These are phyloP conservation scores for Holtermanniella nyarrowii DNA, from an alignment of 768 basidiomycete genomes.

Conservation along the genomic window DNA sequence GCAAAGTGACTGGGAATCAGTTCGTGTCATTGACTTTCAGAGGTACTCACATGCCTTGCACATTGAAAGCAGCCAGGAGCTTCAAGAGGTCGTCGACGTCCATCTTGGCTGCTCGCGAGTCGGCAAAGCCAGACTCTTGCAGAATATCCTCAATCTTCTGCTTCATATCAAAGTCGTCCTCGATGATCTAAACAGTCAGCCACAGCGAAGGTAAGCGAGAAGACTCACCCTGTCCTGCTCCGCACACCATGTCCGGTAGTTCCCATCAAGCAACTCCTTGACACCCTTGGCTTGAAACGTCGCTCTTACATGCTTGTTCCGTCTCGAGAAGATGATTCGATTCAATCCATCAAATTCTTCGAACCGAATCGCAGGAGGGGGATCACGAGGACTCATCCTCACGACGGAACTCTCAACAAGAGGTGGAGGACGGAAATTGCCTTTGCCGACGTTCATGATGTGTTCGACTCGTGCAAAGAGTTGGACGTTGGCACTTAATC, in stretches of 20 bases:
- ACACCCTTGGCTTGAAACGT: conserved; percentile 87
- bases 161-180: conserved; percentile 62
- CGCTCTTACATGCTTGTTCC: conserved; percentile 81
- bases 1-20: conserved; percentile 7
- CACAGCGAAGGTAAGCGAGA: background rate
- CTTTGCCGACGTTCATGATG: conserved; percentile 90
- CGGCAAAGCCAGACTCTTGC: conserved; percentile 58
- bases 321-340: conserved; percentile 75
- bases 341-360: conserved; percentile 96
- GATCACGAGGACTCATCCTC: conserved; percentile 79
- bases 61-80: conserved; percentile 43
- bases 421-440: conserved; percentile 92
- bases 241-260: conserved; percentile 85
- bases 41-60: conserved; percentile 33
- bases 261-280: conserved; percentile 83
- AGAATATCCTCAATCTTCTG: conserved; percentile 62
- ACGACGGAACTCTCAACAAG: conserved; percentile 89
- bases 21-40: background rate
- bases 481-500: conserved; percentile 92
- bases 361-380: conserved; percentile 88
- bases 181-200: conserved; percentile 50
- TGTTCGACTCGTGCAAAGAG: conserved; percentile 94
- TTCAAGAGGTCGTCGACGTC: conserved; percentile 80
- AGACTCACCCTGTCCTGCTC: conserved; percentile 48
- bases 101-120: conserved; percentile 85